phyloP scores from a whole-genome alignment of 352 stramenopile genomes.

The Peronosclerospora sorghi region DNA sequence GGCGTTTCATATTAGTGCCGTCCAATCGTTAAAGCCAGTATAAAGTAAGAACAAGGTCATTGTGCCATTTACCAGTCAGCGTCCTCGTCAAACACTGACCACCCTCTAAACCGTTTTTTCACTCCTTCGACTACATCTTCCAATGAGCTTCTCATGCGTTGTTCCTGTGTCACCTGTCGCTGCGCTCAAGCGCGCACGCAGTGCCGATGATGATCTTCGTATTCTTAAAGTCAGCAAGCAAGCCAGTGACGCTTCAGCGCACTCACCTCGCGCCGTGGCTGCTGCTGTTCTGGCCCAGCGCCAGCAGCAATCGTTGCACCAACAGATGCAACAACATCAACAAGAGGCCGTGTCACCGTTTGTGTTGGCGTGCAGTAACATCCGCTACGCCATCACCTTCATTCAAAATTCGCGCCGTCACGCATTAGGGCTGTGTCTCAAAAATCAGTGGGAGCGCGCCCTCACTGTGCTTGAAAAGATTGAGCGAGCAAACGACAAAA shows the following conservation, averaged over 20 bases:
- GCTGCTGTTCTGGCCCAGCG: constrained; percentile 18
- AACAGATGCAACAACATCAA: constrained; percentile 12
- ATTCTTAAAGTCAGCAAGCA: constrained; percentile 59
- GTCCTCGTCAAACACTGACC: not conserved
- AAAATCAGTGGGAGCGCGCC: constrained; percentile 70
- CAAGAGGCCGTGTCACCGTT: constrained; percentile 23
- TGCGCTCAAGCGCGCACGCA: constrained; percentile 48
- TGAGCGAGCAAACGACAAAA: constrained; percentile 68
- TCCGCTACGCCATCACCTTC: constrained; percentile 62
- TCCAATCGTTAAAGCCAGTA: constrained; percentile 23
- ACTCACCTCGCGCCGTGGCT: constrained; percentile 21
- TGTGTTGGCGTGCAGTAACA: constrained; percentile 41
- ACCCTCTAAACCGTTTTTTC: not conserved
- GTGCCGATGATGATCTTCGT: constrained; percentile 37
- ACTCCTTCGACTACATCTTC: not conserved
- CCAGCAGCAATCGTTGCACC: constrained; percentile 15
- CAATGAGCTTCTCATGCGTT: constrained; percentile 55
- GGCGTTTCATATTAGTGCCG: constrained; percentile 13
- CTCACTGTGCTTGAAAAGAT: constrained; percentile 72
- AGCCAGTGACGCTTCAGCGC: constrained; percentile 33
- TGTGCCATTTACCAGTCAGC: constrained; percentile 10
- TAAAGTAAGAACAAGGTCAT: constrained; percentile 8
- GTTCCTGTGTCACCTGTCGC: constrained; percentile 30
- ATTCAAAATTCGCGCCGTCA: constrained; percentile 66
- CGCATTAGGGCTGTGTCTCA: constrained; percentile 46